A percentile compares a stretch with the other conserved stretches of the same genome.
phyloP scores from a whole-genome alignment of 164 flowering plant genomes.

The Akebia trifoliata region DNA sequence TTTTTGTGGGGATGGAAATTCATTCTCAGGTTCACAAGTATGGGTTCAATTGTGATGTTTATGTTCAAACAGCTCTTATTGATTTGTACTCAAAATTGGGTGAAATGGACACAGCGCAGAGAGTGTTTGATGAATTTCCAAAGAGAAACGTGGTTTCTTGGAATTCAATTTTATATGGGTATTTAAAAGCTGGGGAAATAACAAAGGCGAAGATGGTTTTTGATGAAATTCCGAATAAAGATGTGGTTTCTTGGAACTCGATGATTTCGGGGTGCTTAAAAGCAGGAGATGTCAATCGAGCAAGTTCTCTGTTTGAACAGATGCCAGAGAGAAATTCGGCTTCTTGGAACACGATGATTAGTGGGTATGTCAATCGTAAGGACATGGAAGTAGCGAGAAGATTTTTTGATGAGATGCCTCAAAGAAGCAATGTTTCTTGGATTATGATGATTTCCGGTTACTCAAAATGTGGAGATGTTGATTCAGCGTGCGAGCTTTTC shows the following conservation, averaged over 20 bases:
- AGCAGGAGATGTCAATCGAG: constrained; percentile 24
- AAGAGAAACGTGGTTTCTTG: constrained; percentile 38
- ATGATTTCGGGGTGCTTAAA: constrained; percentile 36
- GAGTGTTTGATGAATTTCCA: constrained; percentile 37
- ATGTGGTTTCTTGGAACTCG: constrained; percentile 40
- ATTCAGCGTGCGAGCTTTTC: constrained; percentile 26
- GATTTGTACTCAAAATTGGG: constrained; percentile 37
- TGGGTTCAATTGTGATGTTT: constrained; percentile 28
- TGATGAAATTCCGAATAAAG: constrained; percentile 31
- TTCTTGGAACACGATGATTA: constrained; percentile 42
- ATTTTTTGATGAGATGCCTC: constrained; percentile 36
- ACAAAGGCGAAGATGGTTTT: constrained; percentile 23
- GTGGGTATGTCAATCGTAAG: constrained; percentile 31
- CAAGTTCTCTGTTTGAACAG: constrained; percentile 25
- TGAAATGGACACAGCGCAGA: constrained; percentile 25
- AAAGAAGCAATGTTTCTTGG: constrained; percentile 34
- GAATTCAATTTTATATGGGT: constrained; percentile 39
- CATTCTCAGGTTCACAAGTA: constrained; percentile 31
- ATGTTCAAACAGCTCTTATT: constrained; percentile 34
- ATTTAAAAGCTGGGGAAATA: constrained; percentile 29
- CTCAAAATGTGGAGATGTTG: constrained; percentile 33
- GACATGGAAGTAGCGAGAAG: constrained; percentile 26
- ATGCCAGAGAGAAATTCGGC: constrained; percentile 36
- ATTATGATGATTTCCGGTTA: constrained; percentile 41
- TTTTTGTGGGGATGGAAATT: constrained; percentile 19